Evolutionary conservation across 2,329 filamentous ascomycete species (phyloP).

Genomic region (Colletotrichum orbiculare): DNA sequence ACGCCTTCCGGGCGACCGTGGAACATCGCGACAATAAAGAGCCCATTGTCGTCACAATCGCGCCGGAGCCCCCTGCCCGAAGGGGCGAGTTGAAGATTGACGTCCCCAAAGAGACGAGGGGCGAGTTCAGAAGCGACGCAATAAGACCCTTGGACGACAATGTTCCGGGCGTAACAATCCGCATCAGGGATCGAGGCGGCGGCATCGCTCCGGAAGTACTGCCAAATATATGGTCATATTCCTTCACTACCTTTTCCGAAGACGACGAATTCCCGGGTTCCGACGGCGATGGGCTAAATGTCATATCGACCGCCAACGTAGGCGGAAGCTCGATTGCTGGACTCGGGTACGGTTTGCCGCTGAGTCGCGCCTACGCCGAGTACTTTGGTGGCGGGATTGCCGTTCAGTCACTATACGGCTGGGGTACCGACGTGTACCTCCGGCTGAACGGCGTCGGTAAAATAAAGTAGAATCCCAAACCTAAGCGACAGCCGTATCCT

Average conservation of each 20-base stretch:
- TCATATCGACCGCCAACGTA: conserved; percentile 77
- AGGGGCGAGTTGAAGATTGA: conserved; percentile 46
- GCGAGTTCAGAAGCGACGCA: conserved; percentile 55
- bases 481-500: neutral
- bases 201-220: conserved; percentile 88
- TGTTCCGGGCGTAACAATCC: conserved; percentile 89
- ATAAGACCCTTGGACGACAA: conserved; percentile 71
- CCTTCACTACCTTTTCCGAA: conserved; percentile 92
- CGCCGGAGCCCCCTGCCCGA: conserved; percentile 68
- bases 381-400: conserved; percentile 97
- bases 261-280: conserved; percentile 57
- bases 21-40: conserved; percentile 84
- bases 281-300: conserved; percentile 74
- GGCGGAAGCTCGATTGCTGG: conserved; percentile 90
- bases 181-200: conserved; percentile 94
- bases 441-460: conserved; percentile 71
- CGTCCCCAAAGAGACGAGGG: conserved; percentile 50
- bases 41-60: conserved; percentile 92
- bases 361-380: conserved; percentile 94
- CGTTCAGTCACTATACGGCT: conserved; percentile 95
- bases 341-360: conserved; percentile 89
- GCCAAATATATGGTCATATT: conserved; percentile 94
- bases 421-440: conserved; percentile 81
- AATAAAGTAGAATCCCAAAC: conserved; percentile 50
- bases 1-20: conserved; percentile 92